These are phyloP conservation scores for Calendula officinalis DNA, from an alignment of 129 eudicot species.

Conservation along the genomic window DNA sequence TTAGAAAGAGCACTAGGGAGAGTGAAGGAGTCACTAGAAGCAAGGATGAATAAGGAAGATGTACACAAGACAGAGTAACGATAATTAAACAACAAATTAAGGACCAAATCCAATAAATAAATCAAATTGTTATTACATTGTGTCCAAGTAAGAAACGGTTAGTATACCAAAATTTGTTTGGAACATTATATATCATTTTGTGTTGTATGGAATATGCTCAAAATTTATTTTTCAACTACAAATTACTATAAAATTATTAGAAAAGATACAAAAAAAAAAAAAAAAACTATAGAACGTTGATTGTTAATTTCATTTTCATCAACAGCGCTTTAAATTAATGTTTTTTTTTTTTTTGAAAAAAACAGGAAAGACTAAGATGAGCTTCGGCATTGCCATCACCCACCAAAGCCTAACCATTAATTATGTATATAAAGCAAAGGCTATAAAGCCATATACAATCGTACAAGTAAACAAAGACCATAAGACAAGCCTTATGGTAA, in stretches of 20 bases:
- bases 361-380: no score
- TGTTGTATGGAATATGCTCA: conserved; percentile 26
- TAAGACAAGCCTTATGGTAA: no score
- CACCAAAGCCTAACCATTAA: no score
- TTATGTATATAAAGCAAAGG: no score
- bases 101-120: not conserved
- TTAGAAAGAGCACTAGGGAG: conserved; percentile 58
- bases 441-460: no score
- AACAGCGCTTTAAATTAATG: no score
- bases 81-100: no score
- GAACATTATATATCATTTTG: not conserved
- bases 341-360: no score
- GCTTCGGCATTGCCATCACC: no score
- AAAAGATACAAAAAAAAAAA: conserved; percentile 1
- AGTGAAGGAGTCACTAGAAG: conserved; percentile 45
- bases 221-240: conserved; percentile 22
- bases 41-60: conserved; percentile 28
- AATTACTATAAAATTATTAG: conserved; percentile 2
- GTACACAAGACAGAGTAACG: conserved; percentile 11
- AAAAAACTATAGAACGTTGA: no score
- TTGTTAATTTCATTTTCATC: conserved; percentile 55
- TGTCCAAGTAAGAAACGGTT: conserved; percentile 14
- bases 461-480: no score
- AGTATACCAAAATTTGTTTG: conserved; percentile 24
- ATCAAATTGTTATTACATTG: conserved; percentile 9